Evolutionary conservation across 495 filamentous ascomycete genomes (phyloP), one percentile per base, ranked within the genome.

Genomic region (Aspergillus sparsus): DNA sequence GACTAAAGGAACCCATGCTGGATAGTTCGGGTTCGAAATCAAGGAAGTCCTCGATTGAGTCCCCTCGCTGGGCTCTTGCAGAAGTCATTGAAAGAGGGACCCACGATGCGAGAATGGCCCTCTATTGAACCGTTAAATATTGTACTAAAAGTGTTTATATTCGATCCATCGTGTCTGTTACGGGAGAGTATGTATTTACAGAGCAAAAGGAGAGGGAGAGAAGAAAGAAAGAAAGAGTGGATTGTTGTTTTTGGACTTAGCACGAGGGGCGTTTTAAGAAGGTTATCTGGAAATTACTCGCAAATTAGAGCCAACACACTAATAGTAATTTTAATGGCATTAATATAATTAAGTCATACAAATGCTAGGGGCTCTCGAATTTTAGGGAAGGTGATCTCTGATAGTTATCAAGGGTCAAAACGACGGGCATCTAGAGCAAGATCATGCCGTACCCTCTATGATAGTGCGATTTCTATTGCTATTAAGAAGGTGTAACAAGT

Each of bases 1-100:
- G 92, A 27, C 79, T 87, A 35, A 55, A 41, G 27, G 83, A 87
- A 57, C 84, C 89, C 10, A 73, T 87, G 37, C 80, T 84, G 2
- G 81, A 82, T 16, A 87, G 82, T 5, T 74, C 84, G 34, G 52
- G 55, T 11, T 42, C 62, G 27, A 61, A 65, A 27, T 57, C 46
- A 8, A 57, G 53, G 3, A 45, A 53, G n/a, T 51, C 41, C 21
- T 9, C 34, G 16, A 66, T 64, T 12, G 66, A 72, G 55, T 68
- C 65, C 8, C 74, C 74, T 18, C 62, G 72, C 34, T 76, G 72
- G 74, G 66, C 59, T n/a, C 39, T 73, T 44, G 56, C 65, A 21
- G 74, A 76, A 16, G 71, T 74, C 12, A 64, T 76, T 33, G 64
- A 65, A 57, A 66, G 62, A 42, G 71, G 70, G 11, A 71, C 68